phyloP scores from a whole-genome alignment of 805 yeast genomes.

The Candida alai region DNA sequence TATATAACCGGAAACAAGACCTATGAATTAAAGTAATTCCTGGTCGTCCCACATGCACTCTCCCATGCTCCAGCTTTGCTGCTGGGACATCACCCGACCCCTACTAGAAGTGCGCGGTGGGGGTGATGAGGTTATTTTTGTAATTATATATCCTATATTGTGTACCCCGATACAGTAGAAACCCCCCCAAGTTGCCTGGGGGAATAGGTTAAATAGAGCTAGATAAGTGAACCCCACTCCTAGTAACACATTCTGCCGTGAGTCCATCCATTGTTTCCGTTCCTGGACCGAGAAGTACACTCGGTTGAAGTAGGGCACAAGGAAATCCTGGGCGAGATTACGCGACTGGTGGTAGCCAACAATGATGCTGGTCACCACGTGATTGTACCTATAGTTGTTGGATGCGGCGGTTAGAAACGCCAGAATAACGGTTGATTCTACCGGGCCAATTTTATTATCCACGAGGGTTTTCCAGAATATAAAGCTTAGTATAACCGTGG shows the following conservation, averaged over 20 bases:
- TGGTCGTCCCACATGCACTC: constrained; percentile 32
- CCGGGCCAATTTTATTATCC: constrained; percentile 43
- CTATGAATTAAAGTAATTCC: constrained; percentile 13
- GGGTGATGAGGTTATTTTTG: constrained; percentile 51
- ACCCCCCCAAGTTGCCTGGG: too few relatives aligned
- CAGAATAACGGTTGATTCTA: constrained; percentile 39
- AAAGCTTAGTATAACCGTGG: constrained; percentile 39
- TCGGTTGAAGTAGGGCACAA: constrained; percentile 48
- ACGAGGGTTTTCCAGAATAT: constrained; percentile 43
- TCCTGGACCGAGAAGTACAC: constrained; percentile 43
- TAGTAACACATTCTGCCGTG: constrained; percentile 52
- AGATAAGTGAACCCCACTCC: constrained; percentile 53
- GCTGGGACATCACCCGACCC: too few relatives aligned
- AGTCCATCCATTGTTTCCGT: constrained; percentile 44
- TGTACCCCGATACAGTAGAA: too few relatives aligned
- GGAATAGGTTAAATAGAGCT: constrained; percentile 35
- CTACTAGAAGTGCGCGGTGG: constrained; percentile 23
- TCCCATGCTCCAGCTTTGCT: constrained; percentile 28
- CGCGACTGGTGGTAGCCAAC: constrained; percentile 40
- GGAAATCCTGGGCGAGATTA: constrained; percentile 42
- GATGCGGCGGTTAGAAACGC: constrained; percentile 27
- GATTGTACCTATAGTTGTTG: too few relatives aligned
- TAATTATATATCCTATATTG: constrained; percentile 50
- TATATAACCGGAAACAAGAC: constrained; percentile 35
- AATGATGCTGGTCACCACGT: constrained; percentile 35